Base-by-base conservation (phyloP, 176 grass and related monocot genomes). In the Saccharum spontaneum region DNA sequence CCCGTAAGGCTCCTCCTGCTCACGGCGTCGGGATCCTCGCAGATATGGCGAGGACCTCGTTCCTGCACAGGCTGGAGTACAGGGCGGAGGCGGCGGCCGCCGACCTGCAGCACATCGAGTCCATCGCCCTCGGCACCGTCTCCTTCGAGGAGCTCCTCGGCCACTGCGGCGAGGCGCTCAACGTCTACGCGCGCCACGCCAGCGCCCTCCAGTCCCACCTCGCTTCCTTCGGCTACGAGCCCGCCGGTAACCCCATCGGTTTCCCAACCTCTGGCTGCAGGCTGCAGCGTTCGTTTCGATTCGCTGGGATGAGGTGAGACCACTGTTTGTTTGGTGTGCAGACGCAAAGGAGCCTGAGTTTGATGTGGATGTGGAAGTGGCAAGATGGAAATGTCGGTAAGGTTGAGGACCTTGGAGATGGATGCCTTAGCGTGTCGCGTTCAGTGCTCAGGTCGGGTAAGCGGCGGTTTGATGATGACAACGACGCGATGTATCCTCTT, bases 91-190 rank as follows among this genome's bases (percentile, higher is more conserved):
- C 85, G 18, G 70, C 80, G 66, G 69, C 62, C 81, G 79, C 83
- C 48, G 95, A 98, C 50, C 83, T 95, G 37, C 66, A 81, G 63
- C 87, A 50, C 67, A 91, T 98, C 85, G 91, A 98, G 72, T 90
- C 92, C 77, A 87, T 95, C 93, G 83, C 85, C 31, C 80, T 91
- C 75, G 93, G 85, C 74, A 90, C 95, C 24, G 85, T 98, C 77
- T 95, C 93, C 69, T 90, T 95, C 82, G 87, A 88, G 86, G 95
- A 98, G 90, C 91, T 98, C 77, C 95, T 98, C 50, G 95, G 95
- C 76, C 93, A 98, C 83, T 98, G 85, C 79, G 80, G 87, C 39
- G 91, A 93, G 90, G 69, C 85, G 20, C 85, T 86, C 81, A 83
- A 81, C 79, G 79, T 90, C 71, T 75, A 86, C 77, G 88, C 65